A percentile compares a stretch with the other conserved stretches of the same genome.
phyloP scores from a whole-genome alignment of 2,329 filamentous ascomycete species.

The Diaporthe vexans region DNA sequence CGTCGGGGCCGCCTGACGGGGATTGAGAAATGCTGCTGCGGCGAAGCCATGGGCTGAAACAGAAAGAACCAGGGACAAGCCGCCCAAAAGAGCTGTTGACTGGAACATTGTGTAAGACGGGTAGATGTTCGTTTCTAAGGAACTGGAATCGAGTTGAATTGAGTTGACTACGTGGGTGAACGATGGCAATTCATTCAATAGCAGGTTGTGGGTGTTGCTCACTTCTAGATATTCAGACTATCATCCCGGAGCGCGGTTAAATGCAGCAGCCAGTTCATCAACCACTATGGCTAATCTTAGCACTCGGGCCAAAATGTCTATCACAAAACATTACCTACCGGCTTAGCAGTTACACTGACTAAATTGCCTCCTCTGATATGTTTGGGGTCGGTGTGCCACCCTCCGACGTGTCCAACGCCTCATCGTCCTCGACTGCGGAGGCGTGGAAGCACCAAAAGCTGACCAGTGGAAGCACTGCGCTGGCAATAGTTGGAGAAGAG shows the following conservation, averaged over 20 bases:
- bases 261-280: background rate
- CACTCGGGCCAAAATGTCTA: background rate
- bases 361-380: background rate
- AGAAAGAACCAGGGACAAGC: background rate
- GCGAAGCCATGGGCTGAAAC: background rate
- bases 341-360: conserved; percentile 7
- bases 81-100: background rate
- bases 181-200: background rate
- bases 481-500: too few species aligned
- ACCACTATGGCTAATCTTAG: conserved; percentile 22
- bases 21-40: conserved; percentile 36
- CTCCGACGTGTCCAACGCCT: background rate
- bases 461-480: too few species aligned
- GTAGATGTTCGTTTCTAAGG: background rate
- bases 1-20: conserved; percentile 46
- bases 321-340: background rate
- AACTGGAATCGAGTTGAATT: background rate
- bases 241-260: background rate
- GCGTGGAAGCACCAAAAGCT: too few species aligned
- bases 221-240: conserved; percentile 12
- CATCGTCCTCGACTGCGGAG: background rate
- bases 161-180: background rate
- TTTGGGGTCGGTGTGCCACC: background rate
- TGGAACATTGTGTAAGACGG: background rate
- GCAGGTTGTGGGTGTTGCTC: background rate